A percentile compares a stretch with the other conserved stretches of the same genome.
These are phyloP conservation scores for Sugiyamaella boreocaroliniensis DNA, from an alignment of 805 yeast genomes.

Conservation along the genomic window DNA sequence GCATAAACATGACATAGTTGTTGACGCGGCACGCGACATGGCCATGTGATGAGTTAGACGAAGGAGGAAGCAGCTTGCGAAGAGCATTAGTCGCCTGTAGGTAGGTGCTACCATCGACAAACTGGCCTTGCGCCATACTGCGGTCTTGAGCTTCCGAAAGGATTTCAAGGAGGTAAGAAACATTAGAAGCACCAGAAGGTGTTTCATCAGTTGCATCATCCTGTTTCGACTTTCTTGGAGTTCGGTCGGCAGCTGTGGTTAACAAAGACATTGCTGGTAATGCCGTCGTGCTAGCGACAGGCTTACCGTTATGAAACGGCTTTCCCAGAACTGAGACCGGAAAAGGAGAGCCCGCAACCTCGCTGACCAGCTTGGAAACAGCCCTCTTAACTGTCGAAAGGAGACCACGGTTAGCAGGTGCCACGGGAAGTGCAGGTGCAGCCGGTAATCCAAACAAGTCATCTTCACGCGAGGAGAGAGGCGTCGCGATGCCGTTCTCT, in stretches of 20 bases:
- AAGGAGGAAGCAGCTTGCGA: conserved; percentile 14
- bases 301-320: conserved; percentile 1
- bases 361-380: conserved; percentile 12
- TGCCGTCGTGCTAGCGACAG: neutral
- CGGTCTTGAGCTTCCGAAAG: conserved; percentile 11
- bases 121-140: conserved; percentile 13
- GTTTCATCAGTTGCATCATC: neutral
- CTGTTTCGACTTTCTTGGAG: neutral
- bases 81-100: conserved; percentile 15
- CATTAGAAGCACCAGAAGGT: neutral
- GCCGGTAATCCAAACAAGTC: neutral
- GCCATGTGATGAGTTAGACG: conserved; percentile 1
- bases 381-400: conserved; percentile 13
- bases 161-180: conserved; percentile 10
- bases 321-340: conserved; percentile 1
- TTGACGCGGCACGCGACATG: conserved; percentile 11
- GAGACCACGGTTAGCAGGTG: conserved; percentile 12
- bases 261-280: neutral
- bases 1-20: conserved; percentile 12
- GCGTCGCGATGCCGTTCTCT: conserved; percentile 3
- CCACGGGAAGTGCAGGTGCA: conserved; percentile 6
- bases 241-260: neutral
- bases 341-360: conserved; percentile 7
- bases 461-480: conserved; percentile 2
- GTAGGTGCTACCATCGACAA: conserved; percentile 17